These are phyloP conservation scores for Thielaviopsis cerberus DNA, from an alignment of 2,329 filamentous ascomycete genomes.

Conservation along the genomic window DNA sequence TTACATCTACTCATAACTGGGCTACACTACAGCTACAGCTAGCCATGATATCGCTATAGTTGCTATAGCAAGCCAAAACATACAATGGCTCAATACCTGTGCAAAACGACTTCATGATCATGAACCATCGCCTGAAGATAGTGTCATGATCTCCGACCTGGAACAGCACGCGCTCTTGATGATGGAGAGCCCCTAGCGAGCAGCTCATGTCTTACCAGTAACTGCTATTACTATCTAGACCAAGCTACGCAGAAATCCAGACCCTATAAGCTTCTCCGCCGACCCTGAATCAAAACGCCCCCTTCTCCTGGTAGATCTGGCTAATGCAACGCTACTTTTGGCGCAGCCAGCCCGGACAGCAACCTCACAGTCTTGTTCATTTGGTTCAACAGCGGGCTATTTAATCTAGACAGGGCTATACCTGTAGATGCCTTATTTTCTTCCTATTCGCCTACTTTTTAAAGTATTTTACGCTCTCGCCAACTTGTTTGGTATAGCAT, in stretches of 20 bases:
- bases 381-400: too few relatives aligned
- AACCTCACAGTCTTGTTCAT: too few relatives aligned
- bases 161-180: background rate
- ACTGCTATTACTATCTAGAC: background rate
- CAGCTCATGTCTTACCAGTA: background rate
- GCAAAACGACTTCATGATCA: background rate
- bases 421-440: too few relatives aligned
- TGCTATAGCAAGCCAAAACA: background rate
- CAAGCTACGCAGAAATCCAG: too few relatives aligned
- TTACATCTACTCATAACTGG: too few relatives aligned
- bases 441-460: background rate
- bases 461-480: background rate
- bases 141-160: background rate
- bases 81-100: background rate
- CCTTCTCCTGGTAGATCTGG: background rate
- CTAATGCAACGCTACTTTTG: background rate
- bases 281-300: background rate
- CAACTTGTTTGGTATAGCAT: background rate
- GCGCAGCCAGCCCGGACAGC: too few relatives aligned
- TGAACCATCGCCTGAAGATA: background rate
- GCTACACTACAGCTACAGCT: background rate
- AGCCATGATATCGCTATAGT: too few relatives aligned
- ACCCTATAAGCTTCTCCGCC: too few relatives aligned
- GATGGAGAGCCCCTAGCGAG: background rate
- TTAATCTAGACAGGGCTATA: too few relatives aligned